Base-by-base conservation (phyloP, 805 yeast species). In the Sugiyamaella smithiae region DNA sequence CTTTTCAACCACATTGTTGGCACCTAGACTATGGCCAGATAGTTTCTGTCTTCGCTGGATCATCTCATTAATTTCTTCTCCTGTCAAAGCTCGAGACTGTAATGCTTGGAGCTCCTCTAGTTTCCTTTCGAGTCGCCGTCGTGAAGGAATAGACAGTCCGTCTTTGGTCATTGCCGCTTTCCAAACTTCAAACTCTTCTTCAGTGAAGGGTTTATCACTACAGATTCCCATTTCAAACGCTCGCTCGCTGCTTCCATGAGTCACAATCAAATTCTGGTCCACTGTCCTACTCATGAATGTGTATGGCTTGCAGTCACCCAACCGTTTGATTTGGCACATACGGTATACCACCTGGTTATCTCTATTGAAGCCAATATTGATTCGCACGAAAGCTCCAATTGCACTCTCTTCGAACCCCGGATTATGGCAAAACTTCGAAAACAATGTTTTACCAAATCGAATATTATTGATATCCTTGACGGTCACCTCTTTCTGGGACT, bases 201-300 rank as follows among this genome's bases (percentile, higher is more conserved):
- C 73, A 1, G 84, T 74, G 44, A 90, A 76, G 6, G 82, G 77
- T 1, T 84, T 80, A 68, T 93, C 97, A 41, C 95, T 84, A 60
- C 93, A 82, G 44, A 80, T 81, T 37, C 79, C 80, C 76, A 93
- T 80, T 37, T 87, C 91, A 56, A 90, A 82, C 40, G 77, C 78
- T 57, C 84, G 85, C 53, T 82, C 81, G 32, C 82, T 80, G 44
- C 76, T 75, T 44, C 96, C 97, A 63, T 88, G 95, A n/a, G 90
- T 76, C 11, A 88, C 91, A 46, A 80, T 72, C 56, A 91, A 72
- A 56, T 78, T 81, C 58, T 74, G 73, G 56, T 80, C 78, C 1
- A 81, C 80, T 24, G 69, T 71, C 42, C 76, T 70, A 50, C 69
- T 71, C 47, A 77, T 72, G 64, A 79, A 70, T 29, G 65, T 67